Conservation (phyloP, 1,284 basidiomycete species). For the Blastosporella zonata region DNA sequence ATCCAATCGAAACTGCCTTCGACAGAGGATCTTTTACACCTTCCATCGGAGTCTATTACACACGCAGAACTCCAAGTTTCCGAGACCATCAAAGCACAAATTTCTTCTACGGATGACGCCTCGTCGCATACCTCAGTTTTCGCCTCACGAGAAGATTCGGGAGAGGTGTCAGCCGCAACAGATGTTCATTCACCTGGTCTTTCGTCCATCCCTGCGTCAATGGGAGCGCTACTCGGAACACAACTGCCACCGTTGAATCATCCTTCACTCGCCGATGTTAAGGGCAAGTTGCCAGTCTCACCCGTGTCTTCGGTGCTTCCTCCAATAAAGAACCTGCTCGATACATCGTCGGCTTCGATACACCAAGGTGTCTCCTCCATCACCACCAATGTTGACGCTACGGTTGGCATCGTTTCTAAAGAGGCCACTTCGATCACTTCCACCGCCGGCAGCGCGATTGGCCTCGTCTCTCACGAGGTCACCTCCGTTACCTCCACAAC, state of each 20-base stretch:
- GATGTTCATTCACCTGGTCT: not conserved
- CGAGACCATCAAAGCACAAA: not conserved
- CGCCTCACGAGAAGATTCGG: too few species aligned
- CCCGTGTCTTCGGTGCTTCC: not conserved
- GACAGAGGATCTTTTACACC: not conserved
- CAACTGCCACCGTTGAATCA: not conserved
- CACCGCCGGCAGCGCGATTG: too few species aligned
- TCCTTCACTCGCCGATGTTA: not conserved
- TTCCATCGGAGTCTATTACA: not conserved
- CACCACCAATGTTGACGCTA: not conserved
- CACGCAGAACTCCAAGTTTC: not conserved
- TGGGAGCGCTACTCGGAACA: not conserved
- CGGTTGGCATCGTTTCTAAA: constrained; percentile 17
- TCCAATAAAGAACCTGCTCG: not conserved
- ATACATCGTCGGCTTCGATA: not conserved
- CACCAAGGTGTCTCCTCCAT: not conserved
- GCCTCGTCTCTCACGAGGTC: too few species aligned
- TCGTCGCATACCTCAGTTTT: too few species aligned
- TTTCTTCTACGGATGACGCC: not conserved
- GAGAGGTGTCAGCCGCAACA: not conserved
- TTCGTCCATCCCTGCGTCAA: not conserved
- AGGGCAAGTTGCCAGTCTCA: not conserved
- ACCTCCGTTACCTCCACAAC: too few species aligned
- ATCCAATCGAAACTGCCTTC: not conserved
- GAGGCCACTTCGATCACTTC: too few species aligned